Evolutionary conservation across 208 protist species (phyloP), one percentile per base, ranked within the genome.

Genomic region (Acanthamoeba pearcei): DNA sequence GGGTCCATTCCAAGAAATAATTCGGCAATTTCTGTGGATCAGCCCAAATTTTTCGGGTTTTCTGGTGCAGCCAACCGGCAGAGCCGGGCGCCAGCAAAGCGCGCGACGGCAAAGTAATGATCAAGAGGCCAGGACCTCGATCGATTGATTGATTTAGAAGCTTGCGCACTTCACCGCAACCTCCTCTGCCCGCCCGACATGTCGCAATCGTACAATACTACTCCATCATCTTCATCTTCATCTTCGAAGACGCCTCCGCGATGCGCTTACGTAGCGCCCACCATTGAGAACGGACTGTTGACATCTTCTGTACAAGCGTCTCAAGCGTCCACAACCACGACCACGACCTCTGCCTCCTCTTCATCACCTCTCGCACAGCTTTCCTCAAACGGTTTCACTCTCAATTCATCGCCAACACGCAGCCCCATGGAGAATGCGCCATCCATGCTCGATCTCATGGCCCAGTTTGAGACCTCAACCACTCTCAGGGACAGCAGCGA

Each of bases 361-460:
- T 29, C 66, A 13, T 29, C 66, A 13, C 66, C 74, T 10, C 70
- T 78, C 70, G 27, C 24, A 42, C 49, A 10, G 13, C 80, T 64
- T 27, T 13, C 27, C 29, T 22, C 38, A 17, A 82, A 49, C 17
- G 72, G 72, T n/a, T 74, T 74, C 3, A 82, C 49, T 82, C 22
- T 82, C 72, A 82, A 53, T 82, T 51, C 32, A 53, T 82, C 72
- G 5, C 72, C 72, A 24, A 53, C 72, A 9, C 29, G 29, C 12
- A 32, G 42, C 42, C 8, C 8, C 1, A 60, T 29, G 22, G 22
- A 22, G 27, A 88, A 55, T 15, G 22, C 80, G 51, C 80, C 80
- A 5, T 88, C 80, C n/a, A 88, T 88, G 80, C 80, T 88, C 35
- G 80, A 88, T 27, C 51, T 88, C 22, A 88, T 88, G 80, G 53